Conservation (phyloP, 352 stramenopile species). For the Phytophthora multivora region DNA sequence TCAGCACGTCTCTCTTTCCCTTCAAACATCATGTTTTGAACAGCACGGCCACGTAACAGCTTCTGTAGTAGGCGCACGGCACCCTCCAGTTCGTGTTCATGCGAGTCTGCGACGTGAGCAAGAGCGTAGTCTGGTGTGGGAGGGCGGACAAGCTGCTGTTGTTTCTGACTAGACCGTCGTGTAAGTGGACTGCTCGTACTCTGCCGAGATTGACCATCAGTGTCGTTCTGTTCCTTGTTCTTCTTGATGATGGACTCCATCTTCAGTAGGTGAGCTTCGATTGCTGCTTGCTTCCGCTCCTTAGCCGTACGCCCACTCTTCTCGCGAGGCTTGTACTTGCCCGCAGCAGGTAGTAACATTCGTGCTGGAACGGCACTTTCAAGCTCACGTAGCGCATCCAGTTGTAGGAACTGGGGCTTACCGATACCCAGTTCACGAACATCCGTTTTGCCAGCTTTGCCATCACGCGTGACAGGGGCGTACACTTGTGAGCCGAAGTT, state of each 20-base stretch:
- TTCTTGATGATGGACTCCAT: slow-evolving; percentile 89
- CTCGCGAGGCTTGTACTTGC: slow-evolving; percentile 52
- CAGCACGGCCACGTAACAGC: slow-evolving; percentile 86
- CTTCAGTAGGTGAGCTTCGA: slow-evolving; percentile 84
- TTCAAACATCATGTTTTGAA: slow-evolving; percentile 95
- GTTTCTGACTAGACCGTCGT: slow-evolving; percentile 45
- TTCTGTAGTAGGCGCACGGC: slow-evolving; percentile 88
- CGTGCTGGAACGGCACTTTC: slow-evolving; percentile 58
- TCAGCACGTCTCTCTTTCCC: slow-evolving; percentile 87
- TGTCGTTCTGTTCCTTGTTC: slow-evolving; percentile 38
- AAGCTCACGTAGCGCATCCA: slow-evolving; percentile 65
- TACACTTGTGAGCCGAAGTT: slow-evolving; percentile 89
- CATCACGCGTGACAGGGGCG: slow-evolving; percentile 66
- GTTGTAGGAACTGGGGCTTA: slow-evolving; percentile 51
- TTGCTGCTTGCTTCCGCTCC: slow-evolving; percentile 72
- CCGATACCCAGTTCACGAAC: slow-evolving; percentile 65
- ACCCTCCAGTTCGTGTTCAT: slow-evolving; percentile 60
- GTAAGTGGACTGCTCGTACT: slow-evolving; percentile 16
- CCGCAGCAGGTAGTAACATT: slow-evolving; percentile 50
- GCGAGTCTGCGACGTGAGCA: slow-evolving; percentile 24
- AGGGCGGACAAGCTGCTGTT: slow-evolving; percentile 64
- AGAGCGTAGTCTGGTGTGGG: slow-evolving; percentile 77
- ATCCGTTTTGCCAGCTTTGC: slow-evolving; percentile 58
- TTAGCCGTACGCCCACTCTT: slow-evolving; percentile 72
- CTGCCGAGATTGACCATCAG: neutral